Base-by-base conservation (phyloP, 805 yeast genomes). In the Starmerella tilneyi region DNA sequence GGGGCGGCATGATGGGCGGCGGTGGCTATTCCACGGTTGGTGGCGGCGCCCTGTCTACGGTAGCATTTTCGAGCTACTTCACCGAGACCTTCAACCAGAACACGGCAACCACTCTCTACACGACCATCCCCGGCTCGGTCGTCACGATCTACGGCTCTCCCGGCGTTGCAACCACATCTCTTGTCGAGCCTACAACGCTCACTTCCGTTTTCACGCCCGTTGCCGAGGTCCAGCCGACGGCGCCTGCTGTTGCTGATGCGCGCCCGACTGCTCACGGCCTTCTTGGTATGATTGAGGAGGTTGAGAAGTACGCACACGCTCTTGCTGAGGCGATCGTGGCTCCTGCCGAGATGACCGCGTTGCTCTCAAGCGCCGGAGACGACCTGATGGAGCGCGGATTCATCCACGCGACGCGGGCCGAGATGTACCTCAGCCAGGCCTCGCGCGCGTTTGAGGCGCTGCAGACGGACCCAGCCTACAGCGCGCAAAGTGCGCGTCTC, bases 261-360 rank as follows among this genome's bases (percentile, higher is more conserved):
- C 31, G 43, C 20, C 22, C 48, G 5, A 26, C 41, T 4, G 32
- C 37, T n/a, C 16, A 15, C 15, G 48, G 46, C 7, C 30, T 45
- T 3, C 24, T 21, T 9, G 45, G 21, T 13, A 32, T 40, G 13
- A 11, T 43, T 21, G 41, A 41, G 33, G 40, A 38, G 12, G 3
- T 49, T 12, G 41, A 45, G 38, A 9, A 23, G n/a, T 49, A 40
- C 21, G 52, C 52, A 11, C 52, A 49, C 44, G 50, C 38, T 12
- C 33, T 49, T 11, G 52, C 52, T 24, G 46, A 49, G 27, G 52
- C 52, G n/a, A 29, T 49, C n/a, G 26, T 49, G 29, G 50, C 52
- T 19, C 52, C 52, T 13, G 35, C 32, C 4, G 35, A 41, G 36
- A 49, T 49, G 52, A 49, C 52, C 16, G 35, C 33, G 4, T 9